Evolutionary conservation across 2,329 filamentous ascomycete species (phyloP), one percentile per base, ranked within the genome.

Genomic region (Ambrosiella beaveri): DNA sequence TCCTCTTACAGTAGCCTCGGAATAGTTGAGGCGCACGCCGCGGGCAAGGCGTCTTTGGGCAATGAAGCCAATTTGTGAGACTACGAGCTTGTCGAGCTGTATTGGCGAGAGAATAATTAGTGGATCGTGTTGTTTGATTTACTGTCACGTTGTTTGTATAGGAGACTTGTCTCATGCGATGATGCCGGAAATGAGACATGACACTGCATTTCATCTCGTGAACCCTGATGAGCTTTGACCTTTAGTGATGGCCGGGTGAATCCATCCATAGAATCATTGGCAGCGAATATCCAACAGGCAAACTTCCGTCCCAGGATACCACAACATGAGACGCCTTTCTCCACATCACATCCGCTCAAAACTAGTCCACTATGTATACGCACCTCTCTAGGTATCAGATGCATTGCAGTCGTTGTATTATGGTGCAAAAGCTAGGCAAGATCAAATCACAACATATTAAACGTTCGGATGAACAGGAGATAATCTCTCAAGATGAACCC

Each of bases 51-150:
- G 81, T 63, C 85, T 80, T 74, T 97, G 91, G 57, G 91, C 91
- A 54, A 96, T 78, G 64, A 85, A 78, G 64, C 91, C 91, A 62
- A 95, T 75, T 71, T 96, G 88, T 57, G 89, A 87, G 68, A 95
- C 91, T 69, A 85, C 79, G 71, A 97, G 87, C 81, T 97, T 97
- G 77, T 97, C 91, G 67, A 97, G 78, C 91, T 97, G 58, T 44
- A 51, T 47, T 13, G 19, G 44, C 17, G 44, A 15, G n/a, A 47
- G 40, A 12, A 41, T 2, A 41, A 17, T 47, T 15, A 47, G 27
- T 27, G 27, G 27, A 27, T 27, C 27, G 5, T 27, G 27, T 27
- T 27, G 27, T 27, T 27, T 27, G 27, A 27, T 27, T 27, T 27
- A 27, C 27, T 27, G 27, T 27, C 3, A 27, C 27, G 27, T 27